These are phyloP conservation scores for Phytophthora brassicae DNA, from an alignment of 352 stramenopile species.

Conservation along the genomic window DNA sequence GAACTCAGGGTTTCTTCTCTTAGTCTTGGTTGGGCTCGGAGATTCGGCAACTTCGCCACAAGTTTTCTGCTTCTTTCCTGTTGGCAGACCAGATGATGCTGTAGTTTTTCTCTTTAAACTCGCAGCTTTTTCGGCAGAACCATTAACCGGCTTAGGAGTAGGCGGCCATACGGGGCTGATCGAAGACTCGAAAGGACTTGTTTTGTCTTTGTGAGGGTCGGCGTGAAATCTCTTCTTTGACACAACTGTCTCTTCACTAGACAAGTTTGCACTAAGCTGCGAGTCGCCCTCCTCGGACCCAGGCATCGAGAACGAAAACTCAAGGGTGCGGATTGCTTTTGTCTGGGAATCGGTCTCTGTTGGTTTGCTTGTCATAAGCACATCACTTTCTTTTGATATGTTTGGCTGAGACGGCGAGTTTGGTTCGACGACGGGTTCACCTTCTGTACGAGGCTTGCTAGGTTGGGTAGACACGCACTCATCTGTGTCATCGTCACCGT, in stretches of 20 bases:
- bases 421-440: conserved; percentile 16
- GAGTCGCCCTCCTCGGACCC: conserved; percentile 61
- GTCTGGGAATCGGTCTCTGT: conserved; percentile 37
- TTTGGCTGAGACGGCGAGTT: conserved; percentile 12
- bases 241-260: conserved; percentile 30
- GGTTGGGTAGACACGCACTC: conserved; percentile 56
- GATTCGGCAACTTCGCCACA: conserved; percentile 3
- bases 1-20: conserved; percentile 21
- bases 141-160: conserved; percentile 12
- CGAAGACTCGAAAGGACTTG: conserved; percentile 26
- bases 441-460: conserved; percentile 13
- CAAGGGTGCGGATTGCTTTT: conserved; percentile 56
- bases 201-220: conserved; percentile 12
- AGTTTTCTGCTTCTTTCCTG: conserved; percentile 24
- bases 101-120: conserved; percentile 21
- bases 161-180: conserved; percentile 29
- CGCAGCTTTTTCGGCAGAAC: background rate
- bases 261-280: conserved; percentile 37
- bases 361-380: conserved; percentile 5
- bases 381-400: conserved; percentile 37
- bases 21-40: conserved; percentile 10
- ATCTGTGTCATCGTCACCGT: conserved; percentile 37
- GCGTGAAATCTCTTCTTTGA: conserved; percentile 33
- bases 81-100: background rate
- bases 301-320: conserved; percentile 66